phyloP scores from a whole-genome alignment of 2,329 filamentous ascomycete genomes.

The Elsinoe perseae region DNA sequence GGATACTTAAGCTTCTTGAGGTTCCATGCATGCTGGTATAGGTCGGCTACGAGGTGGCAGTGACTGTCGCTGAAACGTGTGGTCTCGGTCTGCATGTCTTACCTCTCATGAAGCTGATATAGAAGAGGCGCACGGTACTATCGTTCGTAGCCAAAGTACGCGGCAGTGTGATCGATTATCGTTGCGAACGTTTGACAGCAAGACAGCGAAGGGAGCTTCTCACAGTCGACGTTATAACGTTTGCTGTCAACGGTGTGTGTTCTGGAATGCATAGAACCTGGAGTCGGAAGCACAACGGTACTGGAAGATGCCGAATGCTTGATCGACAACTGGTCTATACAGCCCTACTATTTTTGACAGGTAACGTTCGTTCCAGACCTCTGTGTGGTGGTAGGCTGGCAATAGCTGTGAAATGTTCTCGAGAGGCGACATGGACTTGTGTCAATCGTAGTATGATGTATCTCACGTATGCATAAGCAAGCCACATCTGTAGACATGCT shows the following conservation, averaged over 20 bases:
- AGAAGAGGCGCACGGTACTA: slow-evolving; percentile 2
- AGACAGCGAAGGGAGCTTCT: slow-evolving; percentile 3
- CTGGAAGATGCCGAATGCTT: neutral
- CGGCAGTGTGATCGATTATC: neutral
- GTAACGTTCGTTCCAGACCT: neutral
- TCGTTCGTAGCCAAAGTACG: neutral
- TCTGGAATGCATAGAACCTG: slow-evolving; percentile 1
- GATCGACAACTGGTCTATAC: neutral
- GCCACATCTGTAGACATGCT: no score
- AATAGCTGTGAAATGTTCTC: no score
- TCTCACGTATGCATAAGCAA: no score
- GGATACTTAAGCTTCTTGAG: neutral
- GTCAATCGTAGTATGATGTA: no score
- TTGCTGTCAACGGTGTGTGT: neutral
- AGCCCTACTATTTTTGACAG: neutral
- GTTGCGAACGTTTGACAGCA: neutral
- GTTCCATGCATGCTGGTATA: neutral
- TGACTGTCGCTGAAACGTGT: neutral
- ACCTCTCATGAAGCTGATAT: neutral
- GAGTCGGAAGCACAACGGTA: neutral
- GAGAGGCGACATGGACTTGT: neutral
- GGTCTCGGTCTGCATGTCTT: slow-evolving; percentile 7
- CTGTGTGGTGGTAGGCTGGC: neutral
- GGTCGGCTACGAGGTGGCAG: neutral
- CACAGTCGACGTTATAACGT: neutral